Evolutionary conservation across 805 yeast genomes (phyloP).

Genomic region (Wickerhamomyces pijperi): DNA sequence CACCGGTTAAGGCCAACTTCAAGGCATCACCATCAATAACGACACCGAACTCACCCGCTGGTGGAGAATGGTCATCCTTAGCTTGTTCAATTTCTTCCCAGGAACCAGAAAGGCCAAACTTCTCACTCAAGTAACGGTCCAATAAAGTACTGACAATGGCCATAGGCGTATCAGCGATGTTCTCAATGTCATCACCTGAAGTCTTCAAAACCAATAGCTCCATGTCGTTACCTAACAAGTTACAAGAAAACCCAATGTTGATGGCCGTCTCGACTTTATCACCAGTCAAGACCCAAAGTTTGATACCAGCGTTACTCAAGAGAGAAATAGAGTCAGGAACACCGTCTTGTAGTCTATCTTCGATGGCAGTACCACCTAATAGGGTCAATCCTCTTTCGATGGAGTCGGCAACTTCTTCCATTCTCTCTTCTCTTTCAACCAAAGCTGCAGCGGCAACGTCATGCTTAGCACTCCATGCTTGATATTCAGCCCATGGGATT

Average conservation of each 20-base stretch:
- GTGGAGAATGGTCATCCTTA: slow-evolving; percentile 51
- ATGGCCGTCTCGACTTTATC: slow-evolving; percentile 87
- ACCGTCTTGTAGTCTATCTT: slow-evolving; percentile 77
- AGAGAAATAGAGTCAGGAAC: slow-evolving; percentile 72
- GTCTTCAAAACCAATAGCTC: slow-evolving; percentile 57
- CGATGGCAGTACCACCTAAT: slow-evolving; percentile 81
- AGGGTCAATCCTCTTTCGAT: slow-evolving; percentile 56
- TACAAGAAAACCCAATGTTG: slow-evolving; percentile 80
- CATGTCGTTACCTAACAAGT: slow-evolving; percentile 66
- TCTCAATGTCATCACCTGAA: slow-evolving; percentile 41
- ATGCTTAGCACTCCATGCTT: slow-evolving; percentile 52
- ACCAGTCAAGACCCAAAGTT: slow-evolving; percentile 80
- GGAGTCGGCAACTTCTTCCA: slow-evolving; percentile 66
- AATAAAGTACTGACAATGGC: slow-evolving; percentile 36
- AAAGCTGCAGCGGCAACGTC: slow-evolving; percentile 55
- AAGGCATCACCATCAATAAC: slow-evolving; percentile 77
- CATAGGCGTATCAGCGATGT: slow-evolving; percentile 27
- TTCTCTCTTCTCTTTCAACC: slow-evolving; percentile 53
- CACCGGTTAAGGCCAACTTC: slow-evolving; percentile 36
- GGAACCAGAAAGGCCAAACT: slow-evolving; percentile 50
- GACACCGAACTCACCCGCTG: slow-evolving; percentile 55
- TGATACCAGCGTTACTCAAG: slow-evolving; percentile 67
- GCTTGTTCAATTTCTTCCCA: slow-evolving; percentile 44
- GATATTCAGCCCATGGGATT: slow-evolving; percentile 49
- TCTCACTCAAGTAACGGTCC: slow-evolving; percentile 38